A percentile compares a stretch with the other conserved stretches of the same genome.
Evolutionary conservation across 1,284 basidiomycete species (phyloP).

Genomic region (Cryptococcus sp.): DNA sequence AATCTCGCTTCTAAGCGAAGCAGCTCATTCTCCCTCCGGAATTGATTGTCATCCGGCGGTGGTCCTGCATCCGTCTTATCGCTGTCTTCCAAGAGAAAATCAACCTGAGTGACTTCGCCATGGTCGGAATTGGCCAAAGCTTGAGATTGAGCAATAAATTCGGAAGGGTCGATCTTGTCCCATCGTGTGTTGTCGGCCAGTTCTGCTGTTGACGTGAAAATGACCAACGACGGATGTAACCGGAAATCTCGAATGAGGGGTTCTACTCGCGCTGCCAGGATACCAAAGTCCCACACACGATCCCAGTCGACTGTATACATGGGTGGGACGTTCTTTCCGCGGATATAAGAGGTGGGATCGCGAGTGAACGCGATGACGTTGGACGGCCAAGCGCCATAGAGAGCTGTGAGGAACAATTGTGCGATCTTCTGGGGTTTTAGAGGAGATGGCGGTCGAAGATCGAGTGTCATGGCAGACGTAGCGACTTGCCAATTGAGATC

Average conservation of each 20-base stretch:
- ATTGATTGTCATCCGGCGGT: slow-evolving; percentile 10
- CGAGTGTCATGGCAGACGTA: slow-evolving; percentile 12
- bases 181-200: slow-evolving; percentile 45
- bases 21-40: slow-evolving; percentile 39
- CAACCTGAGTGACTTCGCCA: slow-evolving; percentile 15
- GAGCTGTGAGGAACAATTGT: slow-evolving; percentile 33
- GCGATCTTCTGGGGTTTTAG: slow-evolving; percentile 32
- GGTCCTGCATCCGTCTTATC: neutral
- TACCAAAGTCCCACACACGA: slow-evolving; percentile 36
- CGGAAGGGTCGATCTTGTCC: slow-evolving; percentile 46
- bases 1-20: slow-evolving; percentile 42
- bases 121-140: slow-evolving; percentile 42
- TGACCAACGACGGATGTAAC: slow-evolving; percentile 44
- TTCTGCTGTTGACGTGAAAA: slow-evolving; percentile 43
- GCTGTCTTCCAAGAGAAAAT: slow-evolving; percentile 18
- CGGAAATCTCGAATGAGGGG: slow-evolving; percentile 45
- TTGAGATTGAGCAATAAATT: slow-evolving; percentile 41
- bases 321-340: slow-evolving; percentile 30
- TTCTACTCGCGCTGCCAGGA: slow-evolving; percentile 33
- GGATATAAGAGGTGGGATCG: slow-evolving; percentile 42
- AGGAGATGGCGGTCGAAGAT: slow-evolving; percentile 15
- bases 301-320: slow-evolving; percentile 44
- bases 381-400: slow-evolving; percentile 49
- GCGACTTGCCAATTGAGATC: slow-evolving; percentile 32
- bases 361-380: slow-evolving; percentile 48